Evolutionary conservation across 352 stramenopile species (phyloP), one percentile per base, ranked within the genome.

Genomic region (Phytophthora pseudosyringae): DNA sequence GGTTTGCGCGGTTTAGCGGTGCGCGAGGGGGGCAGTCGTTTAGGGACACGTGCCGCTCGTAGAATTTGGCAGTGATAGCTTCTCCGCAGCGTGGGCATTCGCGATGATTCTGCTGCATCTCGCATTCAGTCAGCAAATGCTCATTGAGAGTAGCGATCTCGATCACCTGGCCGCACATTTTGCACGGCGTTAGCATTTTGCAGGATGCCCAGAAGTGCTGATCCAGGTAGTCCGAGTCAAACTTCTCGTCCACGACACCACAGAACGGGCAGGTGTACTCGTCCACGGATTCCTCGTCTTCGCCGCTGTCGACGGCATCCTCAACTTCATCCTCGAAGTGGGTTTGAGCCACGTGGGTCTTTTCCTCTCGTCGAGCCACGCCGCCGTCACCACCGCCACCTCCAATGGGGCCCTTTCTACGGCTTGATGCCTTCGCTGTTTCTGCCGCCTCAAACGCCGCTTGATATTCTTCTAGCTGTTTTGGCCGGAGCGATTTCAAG

Each of bases 181-280:
- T 90, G 77, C 93, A 98, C 38, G 86, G 89, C 29, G 91, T 97
- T 9, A 98, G 77, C 88, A 98, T 94, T 21, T 81, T 79, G 62
- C 93, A 98, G 10, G 91, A 80, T 28, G 90, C 85, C 90, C 90
- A 98, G 60, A 97, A 98, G 64, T 98, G 93, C 67, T 97, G 83
- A 64, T 98, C 92, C 18, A 98, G 66, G 4, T 76, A 80, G 39
- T 98, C 90, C 13, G 93, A 92, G 56, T 94, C 93, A 43, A 97
- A 98, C 11, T 78, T 78, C 13, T 90, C 77, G 64, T 98, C 88
- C 41, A 93, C 79, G 33, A 94, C 70, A 31, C 88, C 88, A 55
- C 93, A 98, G 62, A 98, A 98, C 26, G 94, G 91, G 67, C 93
- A 98, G 0, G 91, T 98, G 64, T 88, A 93, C 64, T 94, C 84